Percentiles rank a stretch among this genome's conserved stretches.
phyloP scores from a whole-genome alignment of 2,329 filamentous ascomycete genomes.

The Scedosporium aurantiacum region DNA sequence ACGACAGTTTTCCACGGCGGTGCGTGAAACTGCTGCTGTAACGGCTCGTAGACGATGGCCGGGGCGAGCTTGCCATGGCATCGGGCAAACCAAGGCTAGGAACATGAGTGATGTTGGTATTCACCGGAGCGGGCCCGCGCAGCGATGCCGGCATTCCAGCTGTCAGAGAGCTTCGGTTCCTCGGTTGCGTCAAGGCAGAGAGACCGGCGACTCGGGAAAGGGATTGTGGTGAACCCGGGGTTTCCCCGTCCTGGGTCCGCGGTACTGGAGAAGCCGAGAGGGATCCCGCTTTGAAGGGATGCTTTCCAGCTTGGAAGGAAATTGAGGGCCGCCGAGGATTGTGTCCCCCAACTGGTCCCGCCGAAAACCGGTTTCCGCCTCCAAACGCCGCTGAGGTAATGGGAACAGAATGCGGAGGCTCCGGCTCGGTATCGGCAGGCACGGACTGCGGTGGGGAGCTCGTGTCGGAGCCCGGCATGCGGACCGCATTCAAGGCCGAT shows the following conservation, averaged over 20 bases:
- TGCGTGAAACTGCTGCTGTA: slow-evolving; percentile 95
- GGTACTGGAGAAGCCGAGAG: slow-evolving; percentile 75
- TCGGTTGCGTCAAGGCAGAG: slow-evolving; percentile 9
- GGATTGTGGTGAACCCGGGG: slow-evolving; percentile 45
- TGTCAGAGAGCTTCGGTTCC: slow-evolving; percentile 62
- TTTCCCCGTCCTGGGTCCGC: slow-evolving; percentile 36
- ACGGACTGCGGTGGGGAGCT: slow-evolving; percentile 46
- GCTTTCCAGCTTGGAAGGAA: slow-evolving; percentile 77
- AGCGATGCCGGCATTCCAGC: slow-evolving; percentile 66
- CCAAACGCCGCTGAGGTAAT: slow-evolving; percentile 25
- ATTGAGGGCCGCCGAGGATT: slow-evolving; percentile 58
- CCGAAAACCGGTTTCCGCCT: slow-evolving; percentile 2
- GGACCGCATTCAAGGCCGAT: slow-evolving; percentile 65
- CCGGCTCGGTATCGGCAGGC: slow-evolving; percentile 27
- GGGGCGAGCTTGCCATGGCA: slow-evolving; percentile 59
- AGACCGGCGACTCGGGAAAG: slow-evolving; percentile 13
- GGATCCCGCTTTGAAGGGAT: slow-evolving; percentile 92
- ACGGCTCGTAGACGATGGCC: slow-evolving; percentile 63
- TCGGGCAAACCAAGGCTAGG: slow-evolving; percentile 24
- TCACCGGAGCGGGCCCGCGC: slow-evolving; percentile 51
- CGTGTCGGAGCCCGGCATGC: slow-evolving; percentile 47
- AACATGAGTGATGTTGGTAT: slow-evolving; percentile 46
- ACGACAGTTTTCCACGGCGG: slow-evolving; percentile 65
- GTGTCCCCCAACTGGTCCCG: slow-evolving; percentile 6
- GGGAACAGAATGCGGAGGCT: slow-evolving; percentile 42